Base-by-base conservation (phyloP, 73 alveolate genomes). In the Tetrahymena malaccensis region DNA sequence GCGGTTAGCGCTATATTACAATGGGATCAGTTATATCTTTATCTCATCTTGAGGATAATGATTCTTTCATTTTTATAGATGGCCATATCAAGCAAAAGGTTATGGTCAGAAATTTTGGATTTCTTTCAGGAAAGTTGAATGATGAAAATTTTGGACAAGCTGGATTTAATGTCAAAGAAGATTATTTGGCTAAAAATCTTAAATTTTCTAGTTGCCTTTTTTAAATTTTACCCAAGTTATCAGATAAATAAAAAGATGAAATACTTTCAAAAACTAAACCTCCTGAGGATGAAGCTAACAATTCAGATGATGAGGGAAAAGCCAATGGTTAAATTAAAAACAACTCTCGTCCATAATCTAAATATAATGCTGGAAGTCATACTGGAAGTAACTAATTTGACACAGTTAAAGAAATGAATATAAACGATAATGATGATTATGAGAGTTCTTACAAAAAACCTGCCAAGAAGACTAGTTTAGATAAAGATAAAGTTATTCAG, bases 21-120 rank as follows among this genome's bases (percentile, higher is more conserved):
- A 70, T 70, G 89, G 97, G 97, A 50, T 95, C 97, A 38, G 95
- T 95, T 89, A 95, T 95, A 27, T 95, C 97, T 27, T 85, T 95
- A 33, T 85, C 95, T 55, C 97, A 95, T 95, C 94, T 95, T 34
- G 83, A 85, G 21, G 97, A 95, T 89, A 94, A 95, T 38, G 94
- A 95, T 34, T 50, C 94, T 10, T 95, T 95, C 56, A 85, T 95
- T 85, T 70, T 94, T 43, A 85, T 94, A 21, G 97, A 95, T 89
- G 97, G 97, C 17, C 94, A 85, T 58, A 94, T 95, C 43, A 95
- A 95, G 83, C 94, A 93, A 16, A 33, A 93, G n/a, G 97, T 95
- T 43, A 56, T 27, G 93, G 85, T 95, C 21, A 43, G 94, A 93
- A 95, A 95, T 70, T 95, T 95, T 50, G 97, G 93, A 43, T 34